Evolutionary conservation across 2,329 filamentous ascomycete species (phyloP).

Genomic region (Phialophora chinensis): DNA sequence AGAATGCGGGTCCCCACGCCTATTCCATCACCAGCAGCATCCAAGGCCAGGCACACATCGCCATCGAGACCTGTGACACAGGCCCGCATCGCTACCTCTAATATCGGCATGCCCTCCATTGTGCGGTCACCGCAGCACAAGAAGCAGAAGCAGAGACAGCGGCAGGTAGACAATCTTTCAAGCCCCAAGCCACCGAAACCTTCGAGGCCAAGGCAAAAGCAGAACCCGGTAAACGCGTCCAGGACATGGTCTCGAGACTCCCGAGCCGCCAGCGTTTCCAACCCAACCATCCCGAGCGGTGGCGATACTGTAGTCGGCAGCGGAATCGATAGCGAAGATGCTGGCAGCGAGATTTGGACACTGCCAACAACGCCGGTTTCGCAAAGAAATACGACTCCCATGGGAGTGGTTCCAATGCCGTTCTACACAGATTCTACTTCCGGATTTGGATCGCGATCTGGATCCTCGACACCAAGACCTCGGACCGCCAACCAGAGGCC

Average conservation of each 20-base stretch:
- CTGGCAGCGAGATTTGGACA: background rate
- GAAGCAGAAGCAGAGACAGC: slow-evolving; percentile 1
- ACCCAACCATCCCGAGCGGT: background rate
- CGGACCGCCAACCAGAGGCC: background rate
- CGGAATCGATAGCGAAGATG: background rate
- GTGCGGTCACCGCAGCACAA: background rate
- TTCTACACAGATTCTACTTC: background rate
- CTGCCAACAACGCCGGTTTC: background rate
- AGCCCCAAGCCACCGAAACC: background rate
- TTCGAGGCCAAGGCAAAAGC: background rate
- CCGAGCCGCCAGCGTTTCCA: background rate
- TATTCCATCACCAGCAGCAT: background rate
- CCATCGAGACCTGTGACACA: background rate
- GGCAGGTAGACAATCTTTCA: background rate
- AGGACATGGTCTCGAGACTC: background rate
- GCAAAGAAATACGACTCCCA: background rate
- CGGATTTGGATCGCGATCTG: background rate
- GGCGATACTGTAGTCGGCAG: background rate
- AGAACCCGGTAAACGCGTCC: background rate
- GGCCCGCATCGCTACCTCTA: slow-evolving; percentile 1
- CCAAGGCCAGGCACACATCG: background rate
- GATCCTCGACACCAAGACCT: background rate
- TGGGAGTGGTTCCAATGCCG: background rate
- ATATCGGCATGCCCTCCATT: slow-evolving; percentile 17
- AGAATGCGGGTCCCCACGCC: slow-evolving; percentile 8